Percentiles rank a stretch among this genome's conserved stretches.
Evolutionary conservation across 2,329 filamentous ascomycete genomes (phyloP).

Genomic region (Exophiala mesophila): DNA sequence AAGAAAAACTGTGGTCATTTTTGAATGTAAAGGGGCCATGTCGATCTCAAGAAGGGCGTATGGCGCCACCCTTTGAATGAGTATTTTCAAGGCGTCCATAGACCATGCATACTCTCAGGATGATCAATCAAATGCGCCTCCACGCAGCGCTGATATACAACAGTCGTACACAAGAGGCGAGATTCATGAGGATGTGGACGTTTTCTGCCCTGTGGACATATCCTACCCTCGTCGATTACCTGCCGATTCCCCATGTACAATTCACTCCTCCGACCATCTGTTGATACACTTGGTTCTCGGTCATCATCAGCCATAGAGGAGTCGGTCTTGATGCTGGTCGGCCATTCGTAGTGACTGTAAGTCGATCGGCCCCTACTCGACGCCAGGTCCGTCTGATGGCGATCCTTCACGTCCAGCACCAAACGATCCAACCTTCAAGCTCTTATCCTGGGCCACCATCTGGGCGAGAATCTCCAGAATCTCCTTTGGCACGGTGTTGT

Average conservation of each 20-base stretch:
- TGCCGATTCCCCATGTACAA: neutral
- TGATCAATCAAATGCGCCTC: constrained; percentile 9
- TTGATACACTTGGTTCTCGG: constrained; percentile 11
- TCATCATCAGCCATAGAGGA: neutral
- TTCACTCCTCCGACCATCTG: constrained; percentile 7
- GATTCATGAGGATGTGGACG: constrained; percentile 10
- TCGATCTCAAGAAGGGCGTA: too few species aligned
- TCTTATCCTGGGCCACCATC: constrained; percentile 91
- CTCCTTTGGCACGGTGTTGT: constrained; percentile 97
- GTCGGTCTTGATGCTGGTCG: neutral
- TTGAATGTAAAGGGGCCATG: too few species aligned
- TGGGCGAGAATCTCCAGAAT: constrained; percentile 94
- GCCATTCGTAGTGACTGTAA: neutral
- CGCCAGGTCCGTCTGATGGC: constrained; percentile 24
- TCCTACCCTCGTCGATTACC: neutral
- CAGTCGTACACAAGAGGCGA: constrained; percentile 24
- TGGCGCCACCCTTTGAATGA: too few species aligned
- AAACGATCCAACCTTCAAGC: constrained; percentile 54
- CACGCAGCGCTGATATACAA: constrained; percentile 20
- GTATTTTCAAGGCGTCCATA: too few species aligned
- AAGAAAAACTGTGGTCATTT: too few species aligned
- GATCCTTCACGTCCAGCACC: constrained; percentile 22
- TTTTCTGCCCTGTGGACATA: neutral
- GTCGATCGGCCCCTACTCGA: constrained; percentile 18
- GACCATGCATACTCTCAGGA: too few species aligned